Evolutionary conservation across 2,329 filamentous ascomycete species (phyloP).

Genomic region (Botrytis cinerea): DNA sequence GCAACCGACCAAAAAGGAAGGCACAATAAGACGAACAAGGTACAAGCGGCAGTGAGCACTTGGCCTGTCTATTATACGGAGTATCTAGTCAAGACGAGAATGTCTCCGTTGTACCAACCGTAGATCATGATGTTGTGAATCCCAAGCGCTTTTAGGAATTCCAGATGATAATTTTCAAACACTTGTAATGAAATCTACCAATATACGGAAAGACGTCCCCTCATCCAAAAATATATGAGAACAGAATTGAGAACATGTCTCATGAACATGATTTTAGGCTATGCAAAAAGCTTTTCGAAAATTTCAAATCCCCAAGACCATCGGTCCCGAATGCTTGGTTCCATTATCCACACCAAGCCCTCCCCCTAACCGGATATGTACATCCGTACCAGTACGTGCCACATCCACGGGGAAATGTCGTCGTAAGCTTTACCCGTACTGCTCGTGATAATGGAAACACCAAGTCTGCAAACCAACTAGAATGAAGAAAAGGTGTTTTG

Average conservation of each 20-base stretch:
- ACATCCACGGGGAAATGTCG: constrained; percentile 6
- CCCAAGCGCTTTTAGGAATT: neutral
- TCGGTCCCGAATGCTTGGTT: neutral
- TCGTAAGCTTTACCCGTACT: constrained; percentile 24
- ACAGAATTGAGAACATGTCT: neutral
- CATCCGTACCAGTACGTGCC: neutral
- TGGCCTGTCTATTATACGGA: neutral
- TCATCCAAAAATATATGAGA: neutral
- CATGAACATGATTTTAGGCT: neutral
- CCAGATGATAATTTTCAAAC: neutral
- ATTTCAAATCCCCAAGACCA: neutral
- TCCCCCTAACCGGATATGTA: neutral
- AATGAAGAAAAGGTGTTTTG: constrained; percentile 9
- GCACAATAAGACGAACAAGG: neutral
- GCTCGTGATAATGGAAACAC: constrained; percentile 10
- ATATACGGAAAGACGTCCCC: neutral
- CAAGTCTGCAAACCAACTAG: neutral
- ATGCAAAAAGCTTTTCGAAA: neutral
- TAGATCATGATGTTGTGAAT: neutral
- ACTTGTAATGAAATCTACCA: neutral
- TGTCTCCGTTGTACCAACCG: neutral
- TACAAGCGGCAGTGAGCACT: neutral
- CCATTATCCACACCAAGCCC: constrained; percentile 1
- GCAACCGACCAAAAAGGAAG: neutral
- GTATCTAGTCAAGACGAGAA: neutral